A percentile compares a stretch with the other conserved stretches of the same genome.
Evolutionary conservation across 768 basidiomycete species (phyloP).

Genomic region (Chalciporus chontae): DNA sequence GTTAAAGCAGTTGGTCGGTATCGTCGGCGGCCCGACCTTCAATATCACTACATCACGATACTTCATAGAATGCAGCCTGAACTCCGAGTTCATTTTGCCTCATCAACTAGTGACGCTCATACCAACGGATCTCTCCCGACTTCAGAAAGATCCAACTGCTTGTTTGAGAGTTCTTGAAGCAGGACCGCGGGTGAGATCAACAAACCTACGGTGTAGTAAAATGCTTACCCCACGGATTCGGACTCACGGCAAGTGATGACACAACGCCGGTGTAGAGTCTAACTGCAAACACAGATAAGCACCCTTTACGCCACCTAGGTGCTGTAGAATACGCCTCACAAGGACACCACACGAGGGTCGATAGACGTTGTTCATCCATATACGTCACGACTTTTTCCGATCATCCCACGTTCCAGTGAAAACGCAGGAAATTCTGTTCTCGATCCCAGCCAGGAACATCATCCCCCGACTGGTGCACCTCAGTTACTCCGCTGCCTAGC

Average conservation of each 20-base stretch:
- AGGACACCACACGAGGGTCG: too few species aligned
- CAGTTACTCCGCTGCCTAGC: constrained; percentile 3
- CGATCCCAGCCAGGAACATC: not conserved
- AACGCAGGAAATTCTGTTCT: not conserved
- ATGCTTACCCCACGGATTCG: not conserved
- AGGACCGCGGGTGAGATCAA: too few species aligned
- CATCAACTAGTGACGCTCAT: too few species aligned
- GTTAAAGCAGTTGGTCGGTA: not conserved
- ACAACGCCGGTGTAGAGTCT: too few species aligned
- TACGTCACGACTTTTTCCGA: constrained; percentile 4
- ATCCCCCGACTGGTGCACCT: not conserved
- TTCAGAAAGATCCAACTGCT: too few species aligned
- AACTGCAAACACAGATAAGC: not conserved
- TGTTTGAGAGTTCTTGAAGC: too few species aligned
- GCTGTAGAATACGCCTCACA: too few species aligned
- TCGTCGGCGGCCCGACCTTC: not conserved
- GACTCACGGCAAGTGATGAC: not conserved
- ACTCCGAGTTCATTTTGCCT: too few species aligned
- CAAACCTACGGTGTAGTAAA: not conserved
- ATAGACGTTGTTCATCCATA: constrained; percentile 3
- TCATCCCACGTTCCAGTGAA: not conserved
- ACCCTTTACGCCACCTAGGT: too few species aligned
- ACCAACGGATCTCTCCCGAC: too few species aligned
- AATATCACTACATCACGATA: not conserved
- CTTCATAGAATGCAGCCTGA: not conserved